phyloP scores from a whole-genome alignment of 352 stramenopile species.

The Phytophthora melonis region DNA sequence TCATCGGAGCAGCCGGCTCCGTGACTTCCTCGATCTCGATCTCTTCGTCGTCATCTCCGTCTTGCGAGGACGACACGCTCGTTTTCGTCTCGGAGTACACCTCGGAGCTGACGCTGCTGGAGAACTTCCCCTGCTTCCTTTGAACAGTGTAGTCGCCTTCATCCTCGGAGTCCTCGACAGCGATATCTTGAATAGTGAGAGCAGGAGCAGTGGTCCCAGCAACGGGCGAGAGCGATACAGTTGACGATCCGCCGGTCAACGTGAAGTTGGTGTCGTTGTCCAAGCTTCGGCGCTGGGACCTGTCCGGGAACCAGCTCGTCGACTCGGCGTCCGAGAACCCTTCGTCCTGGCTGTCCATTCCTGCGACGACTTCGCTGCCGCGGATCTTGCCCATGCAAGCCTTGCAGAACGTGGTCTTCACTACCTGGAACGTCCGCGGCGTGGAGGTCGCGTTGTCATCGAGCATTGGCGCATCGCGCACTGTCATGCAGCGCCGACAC shows the following conservation, averaged over 20 bases:
- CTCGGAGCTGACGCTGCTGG: slow-evolving; percentile 27
- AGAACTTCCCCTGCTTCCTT: slow-evolving; percentile 27
- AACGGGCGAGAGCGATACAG: slow-evolving; percentile 27
- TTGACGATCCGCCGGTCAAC: slow-evolving; percentile 14
- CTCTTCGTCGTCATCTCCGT: slow-evolving; percentile 33
- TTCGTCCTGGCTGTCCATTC: slow-evolving; percentile 46
- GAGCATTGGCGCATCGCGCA: slow-evolving; percentile 53
- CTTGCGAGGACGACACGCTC: slow-evolving; percentile 39
- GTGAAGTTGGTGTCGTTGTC: slow-evolving; percentile 27
- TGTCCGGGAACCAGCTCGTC: slow-evolving; percentile 33
- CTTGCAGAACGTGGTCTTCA: slow-evolving; percentile 72
- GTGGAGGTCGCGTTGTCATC: slow-evolving; percentile 28
- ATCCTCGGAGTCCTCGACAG: slow-evolving; percentile 19
- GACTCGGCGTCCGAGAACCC: slow-evolving; percentile 43
- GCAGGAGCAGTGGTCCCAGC: slow-evolving; percentile 16
- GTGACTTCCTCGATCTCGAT: slow-evolving; percentile 22
- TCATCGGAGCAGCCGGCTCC: slow-evolving; percentile 30
- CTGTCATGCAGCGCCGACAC: slow-evolving; percentile 71
- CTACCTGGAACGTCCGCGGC: slow-evolving; percentile 56
- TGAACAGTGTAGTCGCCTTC: slow-evolving; percentile 10
- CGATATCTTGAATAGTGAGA: slow-evolving; percentile 12
- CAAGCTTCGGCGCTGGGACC: slow-evolving; percentile 35
- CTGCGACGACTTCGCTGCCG: slow-evolving; percentile 21
- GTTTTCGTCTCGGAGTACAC: slow-evolving; percentile 46
- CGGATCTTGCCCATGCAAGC: slow-evolving; percentile 65